Evolutionary conservation across 805 yeast species (phyloP).

Genomic region (Lachancea sp.): DNA sequence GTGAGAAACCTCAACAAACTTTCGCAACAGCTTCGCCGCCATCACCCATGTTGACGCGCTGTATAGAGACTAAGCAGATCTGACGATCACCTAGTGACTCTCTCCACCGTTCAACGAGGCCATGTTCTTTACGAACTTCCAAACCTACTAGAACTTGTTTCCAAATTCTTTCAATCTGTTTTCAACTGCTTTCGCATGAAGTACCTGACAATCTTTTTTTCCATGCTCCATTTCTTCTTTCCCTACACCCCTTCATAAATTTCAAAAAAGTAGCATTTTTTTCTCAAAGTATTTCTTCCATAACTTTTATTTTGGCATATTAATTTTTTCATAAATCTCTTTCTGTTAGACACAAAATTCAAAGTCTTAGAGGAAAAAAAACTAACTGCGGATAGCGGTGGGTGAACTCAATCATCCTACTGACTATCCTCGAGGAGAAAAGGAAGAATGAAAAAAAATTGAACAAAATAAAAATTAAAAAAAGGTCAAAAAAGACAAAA

Average conservation of each 20-base stretch:
- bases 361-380: neutral
- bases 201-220: conserved; percentile 15
- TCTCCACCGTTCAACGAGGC: conserved; percentile 32
- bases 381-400: neutral
- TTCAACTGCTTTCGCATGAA: conserved; percentile 29
- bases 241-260: neutral
- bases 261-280: conserved; percentile 1
- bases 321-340: neutral
- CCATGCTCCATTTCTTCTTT: neutral
- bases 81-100: conserved; percentile 31
- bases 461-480: neutral
- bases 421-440: too few species aligned
- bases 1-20: conserved; percentile 3
- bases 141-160: conserved; percentile 24
- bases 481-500: neutral
- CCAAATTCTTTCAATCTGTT: conserved; percentile 28
- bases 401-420: too few species aligned
- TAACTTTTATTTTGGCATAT: neutral
- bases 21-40: conserved; percentile 5
- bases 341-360: too few species aligned
- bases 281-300: neutral
- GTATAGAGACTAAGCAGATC: conserved; percentile 29
- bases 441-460: too few species aligned
- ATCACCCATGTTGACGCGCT: conserved; percentile 28
- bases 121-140: conserved; percentile 23